phyloP scores from a whole-genome alignment of 176 grass and related monocot genomes.

The Saccharum officinarum region DNA sequence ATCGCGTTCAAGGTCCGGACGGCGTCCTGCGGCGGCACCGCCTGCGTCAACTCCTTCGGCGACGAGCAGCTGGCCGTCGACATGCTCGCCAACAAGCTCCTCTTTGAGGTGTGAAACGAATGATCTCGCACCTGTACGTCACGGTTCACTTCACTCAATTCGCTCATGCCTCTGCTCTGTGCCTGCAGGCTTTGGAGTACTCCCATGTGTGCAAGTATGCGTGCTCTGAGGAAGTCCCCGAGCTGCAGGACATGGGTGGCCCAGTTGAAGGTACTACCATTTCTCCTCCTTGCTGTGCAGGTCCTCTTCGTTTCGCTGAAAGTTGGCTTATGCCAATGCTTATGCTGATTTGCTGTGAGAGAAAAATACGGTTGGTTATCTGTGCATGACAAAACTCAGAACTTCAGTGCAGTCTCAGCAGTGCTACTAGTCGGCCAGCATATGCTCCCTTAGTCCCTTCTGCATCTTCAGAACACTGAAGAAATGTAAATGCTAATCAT shows the following conservation, averaged over 20 bases:
- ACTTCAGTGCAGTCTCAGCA: background rate
- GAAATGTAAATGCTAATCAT: background rate
- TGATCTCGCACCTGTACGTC: background rate
- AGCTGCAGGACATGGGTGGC: constrained; percentile 97
- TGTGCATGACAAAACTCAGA: background rate
- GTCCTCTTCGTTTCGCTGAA: no score
- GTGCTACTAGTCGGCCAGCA: background rate
- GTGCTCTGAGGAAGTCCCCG: constrained; percentile 95
- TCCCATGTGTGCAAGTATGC: constrained; percentile 99
- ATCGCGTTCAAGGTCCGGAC: constrained; percentile 96
- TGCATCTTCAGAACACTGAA: background rate
- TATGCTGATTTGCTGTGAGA: no score
- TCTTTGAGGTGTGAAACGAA: constrained; percentile 61
- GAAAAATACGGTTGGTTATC: no score
- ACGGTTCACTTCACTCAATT: background rate
- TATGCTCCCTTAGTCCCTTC: background rate
- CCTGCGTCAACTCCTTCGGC: constrained; percentile 91
- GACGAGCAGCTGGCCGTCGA: constrained; percentile 98
- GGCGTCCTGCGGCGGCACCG: constrained; percentile 83
- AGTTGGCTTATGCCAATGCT: no score
- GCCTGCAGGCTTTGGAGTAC: constrained; percentile 67
- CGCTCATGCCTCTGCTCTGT: background rate
- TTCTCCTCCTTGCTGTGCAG: background rate
- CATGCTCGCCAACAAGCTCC: constrained; percentile 86
- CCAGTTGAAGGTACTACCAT: constrained; percentile 73